Evolutionary conservation across 176 grass and related monocot genomes (phyloP).

Genomic region (Oryza coarctata): DNA sequence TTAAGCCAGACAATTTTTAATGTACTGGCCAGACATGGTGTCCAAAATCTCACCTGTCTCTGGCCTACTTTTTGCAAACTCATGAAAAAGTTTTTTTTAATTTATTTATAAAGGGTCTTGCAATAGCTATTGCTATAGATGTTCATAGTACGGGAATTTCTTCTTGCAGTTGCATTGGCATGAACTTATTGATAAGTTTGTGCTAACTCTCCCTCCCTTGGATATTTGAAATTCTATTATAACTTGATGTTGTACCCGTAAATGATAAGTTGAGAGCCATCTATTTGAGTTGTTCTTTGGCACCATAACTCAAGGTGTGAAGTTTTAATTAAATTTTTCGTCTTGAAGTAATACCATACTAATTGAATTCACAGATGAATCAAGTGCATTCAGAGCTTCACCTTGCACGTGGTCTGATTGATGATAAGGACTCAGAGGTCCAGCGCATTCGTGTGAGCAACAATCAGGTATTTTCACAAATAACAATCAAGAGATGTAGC

Average conservation of each 20-base stretch:
- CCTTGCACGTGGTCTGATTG: constrained; percentile 78
- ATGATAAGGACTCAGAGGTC: constrained; percentile 80
- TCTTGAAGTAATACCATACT: not conserved
- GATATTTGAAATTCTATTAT: not conserved
- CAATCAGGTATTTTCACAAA: constrained; percentile 56
- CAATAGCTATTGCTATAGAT: not conserved
- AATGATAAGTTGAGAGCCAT: not conserved
- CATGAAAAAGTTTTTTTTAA: too few relatives aligned
- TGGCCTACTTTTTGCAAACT: not conserved
- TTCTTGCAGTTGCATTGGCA: not conserved
- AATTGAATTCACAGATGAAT: constrained; percentile 72
- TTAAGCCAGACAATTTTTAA: not conserved
- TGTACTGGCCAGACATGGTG: not conserved
- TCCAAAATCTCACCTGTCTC: not conserved
- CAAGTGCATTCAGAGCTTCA: constrained; percentile 92
- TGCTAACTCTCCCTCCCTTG: not conserved
- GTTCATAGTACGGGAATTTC: not conserved
- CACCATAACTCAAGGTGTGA: not conserved
- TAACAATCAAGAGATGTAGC: not conserved
- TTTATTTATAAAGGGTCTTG: too few relatives aligned
- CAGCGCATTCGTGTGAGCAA: constrained; percentile 79
- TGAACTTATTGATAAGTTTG: not conserved
- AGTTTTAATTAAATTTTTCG: not conserved
- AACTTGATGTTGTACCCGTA: not conserved
- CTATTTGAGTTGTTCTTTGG: not conserved